Base-by-base conservation (phyloP, 768 basidiomycete genomes). In the Trametes maxima region DNA sequence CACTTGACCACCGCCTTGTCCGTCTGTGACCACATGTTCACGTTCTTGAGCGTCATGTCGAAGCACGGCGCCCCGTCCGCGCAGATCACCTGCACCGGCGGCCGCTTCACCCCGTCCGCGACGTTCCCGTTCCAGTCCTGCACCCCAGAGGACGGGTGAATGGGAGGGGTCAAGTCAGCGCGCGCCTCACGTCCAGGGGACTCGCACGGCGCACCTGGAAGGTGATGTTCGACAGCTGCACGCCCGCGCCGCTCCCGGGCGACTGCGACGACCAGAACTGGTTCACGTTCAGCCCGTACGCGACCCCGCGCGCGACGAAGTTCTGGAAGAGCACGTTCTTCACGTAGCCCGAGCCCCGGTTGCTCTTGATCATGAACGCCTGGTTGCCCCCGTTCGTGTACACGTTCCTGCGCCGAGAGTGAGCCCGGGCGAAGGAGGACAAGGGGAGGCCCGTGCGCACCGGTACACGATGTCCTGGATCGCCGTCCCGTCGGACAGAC, bases 371-470 rank as follows among this genome's bases (percentile, higher is more conserved):
- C 72, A 73, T 73, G 57, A 71, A 65, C 13, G 69, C 68, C 54
- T 73, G 71, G 63, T 72, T 73, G 0, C 71, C 71, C 25, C 71
- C 71, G 54, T 68, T 67, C 28, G 66, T 70, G 59, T 73, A 73
- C 43, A 73, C 52, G 60, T 71, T 59, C 33, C 68, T 62, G 49
- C 35, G 21, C 10, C 24, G 2, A 25, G 10, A 47, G 8, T 2
- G 5, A 22, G 17, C 22, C 17, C 10, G 4, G 19, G 43, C 16
- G 37, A 21, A 2, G 25, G 28, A 21, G 13, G 4, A 40, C 17
- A 1, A 28, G 21, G 16, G 8, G 33, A 43, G n/a, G 36, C 16
- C 8, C 13, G 43, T 11, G 47, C 55, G 2, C 22, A 62, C 60
- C 42, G 59, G 45, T 73, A 73, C n/a, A 67, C 16, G 17, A 73